These are phyloP conservation scores for Penicillium sp. DNA, from an alignment of 2,329 filamentous ascomycete genomes.

Conservation along the genomic window DNA sequence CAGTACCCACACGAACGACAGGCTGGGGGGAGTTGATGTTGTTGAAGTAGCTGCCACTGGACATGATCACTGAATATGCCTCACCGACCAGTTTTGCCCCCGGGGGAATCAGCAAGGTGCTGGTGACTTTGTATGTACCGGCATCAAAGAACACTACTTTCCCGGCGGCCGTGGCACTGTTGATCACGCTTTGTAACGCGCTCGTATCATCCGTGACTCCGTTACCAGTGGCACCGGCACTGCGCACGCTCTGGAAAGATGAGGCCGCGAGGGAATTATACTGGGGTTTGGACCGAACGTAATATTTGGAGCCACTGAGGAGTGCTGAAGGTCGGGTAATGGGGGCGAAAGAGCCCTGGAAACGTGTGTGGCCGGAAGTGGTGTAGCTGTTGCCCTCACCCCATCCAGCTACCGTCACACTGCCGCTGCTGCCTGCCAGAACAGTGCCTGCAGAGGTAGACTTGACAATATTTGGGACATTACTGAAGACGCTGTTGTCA, in stretches of 20 bases:
- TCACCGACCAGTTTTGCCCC: constrained; percentile 6
- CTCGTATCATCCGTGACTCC: constrained; percentile 47
- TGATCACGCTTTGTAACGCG: too few relatives aligned
- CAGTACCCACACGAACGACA: constrained; percentile 1
- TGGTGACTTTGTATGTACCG: constrained; percentile 3
- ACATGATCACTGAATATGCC: constrained; percentile 5
- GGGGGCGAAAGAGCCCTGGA: not conserved
- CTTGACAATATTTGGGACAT: not conserved
- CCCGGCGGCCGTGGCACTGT: not conserved
- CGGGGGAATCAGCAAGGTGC: not conserved
- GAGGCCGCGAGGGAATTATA: constrained; percentile 6
- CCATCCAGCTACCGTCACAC: not conserved
- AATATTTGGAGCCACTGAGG: constrained; percentile 6
- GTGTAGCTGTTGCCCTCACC: constrained; percentile 1
- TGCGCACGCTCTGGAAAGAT: not conserved
- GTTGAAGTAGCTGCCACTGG: constrained; percentile 2
- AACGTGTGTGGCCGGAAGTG: not conserved
- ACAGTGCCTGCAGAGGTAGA: too few relatives aligned
- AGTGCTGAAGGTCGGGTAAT: constrained; percentile 1
- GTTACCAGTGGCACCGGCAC: constrained; percentile 44
- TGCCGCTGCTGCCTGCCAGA: too few relatives aligned
- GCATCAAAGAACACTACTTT: not conserved
- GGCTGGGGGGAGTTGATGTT: not conserved
- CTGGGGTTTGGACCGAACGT: constrained; percentile 11
- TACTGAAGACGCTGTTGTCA: not conserved